Conservation (phyloP, 768 basidiomycete genomes). For the Flagelloscypha sp. region DNA sequence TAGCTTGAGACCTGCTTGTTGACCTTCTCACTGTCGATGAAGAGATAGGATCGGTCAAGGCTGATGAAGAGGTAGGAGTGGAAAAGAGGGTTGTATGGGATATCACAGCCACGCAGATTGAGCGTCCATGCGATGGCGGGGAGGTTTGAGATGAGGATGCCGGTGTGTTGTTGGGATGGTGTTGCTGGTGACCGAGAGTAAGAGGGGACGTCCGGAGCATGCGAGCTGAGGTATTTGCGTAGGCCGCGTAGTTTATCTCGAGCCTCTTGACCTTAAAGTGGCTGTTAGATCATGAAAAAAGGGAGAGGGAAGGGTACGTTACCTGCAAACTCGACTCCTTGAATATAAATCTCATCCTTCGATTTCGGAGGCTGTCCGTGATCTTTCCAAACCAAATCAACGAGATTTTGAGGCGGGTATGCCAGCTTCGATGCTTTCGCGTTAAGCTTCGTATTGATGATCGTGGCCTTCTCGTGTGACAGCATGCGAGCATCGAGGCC, state of each 20-base stretch:
- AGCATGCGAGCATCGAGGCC: conserved; percentile 85
- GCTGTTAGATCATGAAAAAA: not conserved
- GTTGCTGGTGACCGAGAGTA: conserved; percentile 58
- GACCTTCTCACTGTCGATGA: conserved; percentile 66
- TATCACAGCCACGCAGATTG: conserved; percentile 84
- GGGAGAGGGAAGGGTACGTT: conserved; percentile 9
- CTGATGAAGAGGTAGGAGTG: conserved; percentile 78
- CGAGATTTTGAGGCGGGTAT: conserved; percentile 75
- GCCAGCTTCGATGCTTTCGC: conserved; percentile 55
- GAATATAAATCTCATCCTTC: conserved; percentile 55
- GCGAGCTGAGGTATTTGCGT: conserved; percentile 57
- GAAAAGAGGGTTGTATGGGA: conserved; percentile 90
- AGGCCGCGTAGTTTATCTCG: conserved; percentile 61
- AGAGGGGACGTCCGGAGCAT: conserved; percentile 50
- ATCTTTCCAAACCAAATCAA: conserved; percentile 76
- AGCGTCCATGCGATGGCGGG: conserved; percentile 77
- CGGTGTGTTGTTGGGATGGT: conserved; percentile 54
- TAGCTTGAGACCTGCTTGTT: conserved; percentile 50
- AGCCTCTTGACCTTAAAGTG: conserved; percentile 47
- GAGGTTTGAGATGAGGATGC: conserved; percentile 60
- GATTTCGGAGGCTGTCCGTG: conserved; percentile 70
- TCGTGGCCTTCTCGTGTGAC: conserved; percentile 59
- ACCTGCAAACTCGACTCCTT: conserved; percentile 65
- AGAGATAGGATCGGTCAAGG: conserved; percentile 53
- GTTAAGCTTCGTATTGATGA: conserved; percentile 48